Base-by-base conservation (phyloP, 192 early-diverging fungal genomes). In the Obelidium mucronatum region DNA sequence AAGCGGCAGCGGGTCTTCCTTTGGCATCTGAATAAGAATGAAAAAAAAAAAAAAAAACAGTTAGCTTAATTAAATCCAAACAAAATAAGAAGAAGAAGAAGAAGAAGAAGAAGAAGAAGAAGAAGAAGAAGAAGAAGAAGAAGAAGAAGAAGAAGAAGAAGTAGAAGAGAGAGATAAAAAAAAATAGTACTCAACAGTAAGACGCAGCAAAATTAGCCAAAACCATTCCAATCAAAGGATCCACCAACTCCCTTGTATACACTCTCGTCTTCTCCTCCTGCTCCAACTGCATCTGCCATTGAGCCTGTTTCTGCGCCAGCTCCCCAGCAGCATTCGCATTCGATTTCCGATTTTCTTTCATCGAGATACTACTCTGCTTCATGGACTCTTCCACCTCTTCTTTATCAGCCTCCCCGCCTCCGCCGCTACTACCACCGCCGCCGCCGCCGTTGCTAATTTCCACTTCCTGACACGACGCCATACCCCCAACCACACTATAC, bases 1-100 rank as follows among this genome's bases (percentile, higher is more conserved):
- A 19, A 13, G 86, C 79, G 1, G 76, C 52, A 26, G 74, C 74
- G 15, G 83, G 13, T 60, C 74, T 56, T 24, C 83, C 83, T 28
- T 79, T 80, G 35, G 81, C 78, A 60, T 84, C 73, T 62, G 40
- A 8, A 59, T 34, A 35, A 6, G 22, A 31, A 13, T 51, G 11
- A 51, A 51, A 51, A 51, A 51, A 51, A 13, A 51, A 51, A 51
- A 51, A 22, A 8, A 51, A 8, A 8, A 8, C 48, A 51, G 48
- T 22, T 22, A 51, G 48, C 22, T 51, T 22, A 22, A 51, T 22
- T 51, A 8, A 8, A 30, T 60, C 8, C 11, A 60, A 40, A 26
- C 64, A 67, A 39, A 77, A 77, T 34, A 80, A 69, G 52, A 53
- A n/a, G n/a, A n/a, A n/a, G n/a, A n/a, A n/a, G n/a, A n/a, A n/a